A percentile compares a stretch with the other conserved stretches of the same genome.
Conservation (phyloP, 2,329 filamentous ascomycete species). For the Paecilomyces variotii region DNA sequence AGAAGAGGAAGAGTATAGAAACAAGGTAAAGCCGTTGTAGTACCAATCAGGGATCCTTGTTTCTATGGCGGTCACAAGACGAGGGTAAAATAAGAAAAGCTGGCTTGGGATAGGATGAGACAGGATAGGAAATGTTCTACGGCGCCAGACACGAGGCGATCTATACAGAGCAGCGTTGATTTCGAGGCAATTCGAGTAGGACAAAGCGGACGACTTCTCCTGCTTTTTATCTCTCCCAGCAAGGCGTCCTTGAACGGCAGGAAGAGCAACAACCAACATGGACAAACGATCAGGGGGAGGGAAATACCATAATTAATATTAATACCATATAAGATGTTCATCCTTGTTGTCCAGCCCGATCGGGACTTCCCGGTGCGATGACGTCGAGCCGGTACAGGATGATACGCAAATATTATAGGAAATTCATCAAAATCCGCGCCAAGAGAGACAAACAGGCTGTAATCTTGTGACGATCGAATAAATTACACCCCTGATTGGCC, state of each 20-base stretch:
- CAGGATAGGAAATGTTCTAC: background rate
- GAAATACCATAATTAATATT: too few relatives aligned
- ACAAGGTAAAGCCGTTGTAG: background rate
- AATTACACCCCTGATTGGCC: too few relatives aligned
- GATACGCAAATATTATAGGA: background rate
- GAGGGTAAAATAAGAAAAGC: background rate
- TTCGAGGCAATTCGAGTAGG: background rate
- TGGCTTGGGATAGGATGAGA: background rate
- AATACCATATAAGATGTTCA: background rate
- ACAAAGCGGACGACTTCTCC: background rate
- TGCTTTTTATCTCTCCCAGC: background rate
- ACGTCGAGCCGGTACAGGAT: constrained; percentile 10
- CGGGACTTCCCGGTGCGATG: constrained; percentile 11
- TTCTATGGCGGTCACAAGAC: background rate
- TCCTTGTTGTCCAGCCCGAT: background rate
- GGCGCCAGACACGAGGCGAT: background rate
- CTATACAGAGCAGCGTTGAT: background rate
- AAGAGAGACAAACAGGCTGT: background rate
- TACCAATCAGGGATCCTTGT: background rate
- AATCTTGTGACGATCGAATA: too few relatives aligned
- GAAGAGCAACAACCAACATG: too few relatives aligned
- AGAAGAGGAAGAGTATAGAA: constrained; percentile 1
- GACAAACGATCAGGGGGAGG: too few relatives aligned
- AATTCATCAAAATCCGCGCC: background rate
- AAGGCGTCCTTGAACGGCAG: background rate